Percentiles rank a stretch among this genome's conserved stretches.
These are phyloP conservation scores for Sporothrix globosa DNA, from an alignment of 2,329 filamentous ascomycete species.

Conservation along the genomic window DNA sequence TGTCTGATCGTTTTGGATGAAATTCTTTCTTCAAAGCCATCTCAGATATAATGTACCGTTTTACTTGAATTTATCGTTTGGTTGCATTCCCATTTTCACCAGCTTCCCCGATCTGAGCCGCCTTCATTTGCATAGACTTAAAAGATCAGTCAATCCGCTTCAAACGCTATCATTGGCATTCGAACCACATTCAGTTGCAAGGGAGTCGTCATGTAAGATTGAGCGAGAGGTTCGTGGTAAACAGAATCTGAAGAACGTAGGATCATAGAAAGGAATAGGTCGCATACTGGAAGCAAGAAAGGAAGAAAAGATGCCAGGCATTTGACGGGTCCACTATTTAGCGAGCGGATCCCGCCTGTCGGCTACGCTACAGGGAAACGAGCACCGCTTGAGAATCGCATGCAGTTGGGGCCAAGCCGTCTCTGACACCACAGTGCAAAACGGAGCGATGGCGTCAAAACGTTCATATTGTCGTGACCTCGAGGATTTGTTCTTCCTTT, in stretches of 20 bases:
- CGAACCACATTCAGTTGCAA: background rate
- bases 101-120: background rate
- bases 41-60: background rate
- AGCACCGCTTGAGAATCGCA: background rate
- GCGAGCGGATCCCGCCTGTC: background rate
- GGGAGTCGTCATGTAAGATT: background rate
- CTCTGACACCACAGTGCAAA: background rate
- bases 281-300: background rate
- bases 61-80: constrained; percentile 2
- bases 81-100: background rate
- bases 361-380: constrained; percentile 4
- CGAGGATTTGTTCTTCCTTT: background rate
- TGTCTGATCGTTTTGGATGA: too few species aligned
- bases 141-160: background rate
- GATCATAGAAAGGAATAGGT: background rate
- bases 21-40: too few species aligned
- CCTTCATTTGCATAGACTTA: background rate
- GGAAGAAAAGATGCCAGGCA: background rate
- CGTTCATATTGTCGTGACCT: constrained; percentile 10
- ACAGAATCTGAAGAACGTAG: background rate
- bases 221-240: too few species aligned
- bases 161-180: too few species aligned
- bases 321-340: background rate
- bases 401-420: constrained; percentile 1
- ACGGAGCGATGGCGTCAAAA: constrained; percentile 21